phyloP scores from a whole-genome alignment of 371 early-diverging fungal species.

The Mortierella sp. region DNA sequence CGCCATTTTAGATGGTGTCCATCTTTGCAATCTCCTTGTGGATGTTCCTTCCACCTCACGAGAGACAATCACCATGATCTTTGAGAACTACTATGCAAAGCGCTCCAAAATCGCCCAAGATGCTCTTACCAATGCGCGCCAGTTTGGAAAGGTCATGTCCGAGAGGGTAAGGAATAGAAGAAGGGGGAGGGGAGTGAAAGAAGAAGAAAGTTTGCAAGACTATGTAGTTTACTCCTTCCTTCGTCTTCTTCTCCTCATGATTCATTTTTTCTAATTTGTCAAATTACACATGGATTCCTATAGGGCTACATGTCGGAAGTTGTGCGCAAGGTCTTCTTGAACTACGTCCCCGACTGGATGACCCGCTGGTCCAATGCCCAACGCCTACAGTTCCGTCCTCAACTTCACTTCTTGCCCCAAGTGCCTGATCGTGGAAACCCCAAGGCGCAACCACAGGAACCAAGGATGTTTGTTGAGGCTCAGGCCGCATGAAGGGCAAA shows the following conservation, averaged over 20 bases:
- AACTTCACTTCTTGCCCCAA: constrained; percentile 36
- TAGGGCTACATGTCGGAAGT: constrained; percentile 27
- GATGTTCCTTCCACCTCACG: constrained; percentile 21
- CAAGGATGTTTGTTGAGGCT: constrained; percentile 7
- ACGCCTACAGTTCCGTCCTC: constrained; percentile 33
- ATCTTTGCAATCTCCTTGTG: constrained; percentile 31
- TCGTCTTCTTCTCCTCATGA: neutral
- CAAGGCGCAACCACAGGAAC: constrained; percentile 34
- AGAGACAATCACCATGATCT: constrained; percentile 26
- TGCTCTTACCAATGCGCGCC: constrained; percentile 33
- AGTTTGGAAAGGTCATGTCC: constrained; percentile 50
- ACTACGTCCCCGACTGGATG: constrained; percentile 33
- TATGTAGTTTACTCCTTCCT: neutral
- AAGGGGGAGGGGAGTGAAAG: no score
- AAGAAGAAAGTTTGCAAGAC: no score
- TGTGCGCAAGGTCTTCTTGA: constrained; percentile 31
- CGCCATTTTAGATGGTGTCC: constrained; percentile 37
- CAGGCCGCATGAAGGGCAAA: neutral
- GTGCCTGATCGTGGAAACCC: constrained; percentile 23
- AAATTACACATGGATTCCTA: neutral
- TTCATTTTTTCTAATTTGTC: neutral
- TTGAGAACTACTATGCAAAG: constrained; percentile 24
- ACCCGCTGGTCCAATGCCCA: constrained; percentile 25
- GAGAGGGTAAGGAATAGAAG: constrained; percentile 22
- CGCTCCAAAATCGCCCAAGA: constrained; percentile 29